A percentile compares a stretch with the other conserved stretches of the same genome.
Conservation (phyloP, 2,329 filamentous ascomycete genomes). For the Paradendryphiella salina region DNA sequence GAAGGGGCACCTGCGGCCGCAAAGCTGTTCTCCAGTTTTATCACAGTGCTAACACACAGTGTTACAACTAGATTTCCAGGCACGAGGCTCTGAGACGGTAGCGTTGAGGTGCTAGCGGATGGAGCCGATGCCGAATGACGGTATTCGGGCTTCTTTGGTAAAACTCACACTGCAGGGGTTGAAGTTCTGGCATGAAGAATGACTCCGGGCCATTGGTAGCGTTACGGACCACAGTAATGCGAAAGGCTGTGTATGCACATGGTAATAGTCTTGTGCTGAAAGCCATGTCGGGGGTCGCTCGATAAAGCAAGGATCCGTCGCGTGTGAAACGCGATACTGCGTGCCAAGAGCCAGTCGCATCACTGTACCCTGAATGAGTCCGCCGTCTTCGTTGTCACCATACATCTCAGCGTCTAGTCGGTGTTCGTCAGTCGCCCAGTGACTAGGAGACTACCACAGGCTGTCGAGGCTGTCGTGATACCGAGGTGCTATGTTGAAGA, state of each 20-base stretch:
- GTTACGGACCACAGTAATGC: neutral
- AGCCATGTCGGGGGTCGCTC: constrained; percentile 7
- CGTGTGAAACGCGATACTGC: constrained; percentile 12
- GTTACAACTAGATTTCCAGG: constrained; percentile 8
- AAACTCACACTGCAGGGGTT: neutral
- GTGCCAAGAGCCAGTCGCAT: constrained; percentile 8
- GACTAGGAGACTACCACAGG: neutral
- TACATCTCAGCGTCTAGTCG: neutral
- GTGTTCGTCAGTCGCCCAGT: neutral
- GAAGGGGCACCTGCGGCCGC: constrained; percentile 5
- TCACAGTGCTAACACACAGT: constrained; percentile 2
- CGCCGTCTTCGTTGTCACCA: neutral
- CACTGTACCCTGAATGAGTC: no score
- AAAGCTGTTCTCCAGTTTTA: constrained; percentile 9
- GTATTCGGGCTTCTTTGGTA: neutral
- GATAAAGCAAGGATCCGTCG: constrained; percentile 7
- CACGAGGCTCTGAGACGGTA: constrained; percentile 9
- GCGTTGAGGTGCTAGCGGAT: neutral
- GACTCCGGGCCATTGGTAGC: neutral
- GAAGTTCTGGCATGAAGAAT: neutral
- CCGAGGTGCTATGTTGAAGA: neutral
- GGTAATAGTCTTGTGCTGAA: constrained; percentile 1
- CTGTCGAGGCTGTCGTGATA: neutral
- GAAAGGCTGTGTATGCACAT: neutral
- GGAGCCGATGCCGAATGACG: neutral